Evolutionary conservation across 192 early-diverging fungal species (phyloP).

Genomic region (Chytriomyces sp.): DNA sequence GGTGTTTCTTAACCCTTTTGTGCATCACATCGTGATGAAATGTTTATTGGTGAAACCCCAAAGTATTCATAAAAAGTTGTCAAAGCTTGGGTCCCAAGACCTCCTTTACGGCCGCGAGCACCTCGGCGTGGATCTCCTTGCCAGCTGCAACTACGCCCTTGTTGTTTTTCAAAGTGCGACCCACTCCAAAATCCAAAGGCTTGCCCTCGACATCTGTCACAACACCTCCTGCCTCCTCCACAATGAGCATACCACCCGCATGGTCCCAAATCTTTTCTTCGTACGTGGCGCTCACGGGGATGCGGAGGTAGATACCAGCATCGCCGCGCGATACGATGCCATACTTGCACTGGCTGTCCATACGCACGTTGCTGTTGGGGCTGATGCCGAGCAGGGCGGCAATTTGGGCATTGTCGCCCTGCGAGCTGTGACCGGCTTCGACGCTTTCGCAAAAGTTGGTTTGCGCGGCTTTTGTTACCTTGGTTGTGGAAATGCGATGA

Average conservation of each 20-base stretch:
- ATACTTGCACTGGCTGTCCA: conserved; percentile 99
- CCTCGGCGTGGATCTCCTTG: conserved; percentile 66
- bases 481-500: conserved; percentile 62
- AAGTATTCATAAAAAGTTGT: background rate
- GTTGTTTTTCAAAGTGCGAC: conserved; percentile 80
- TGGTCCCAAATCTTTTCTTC: conserved; percentile 99
- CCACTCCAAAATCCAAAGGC: conserved; percentile 86
- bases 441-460: conserved; percentile 94
- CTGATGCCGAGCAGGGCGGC: conserved; percentile 77
- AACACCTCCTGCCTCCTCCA: conserved; percentile 91
- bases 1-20: too few relatives aligned
- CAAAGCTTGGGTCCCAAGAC: background rate
- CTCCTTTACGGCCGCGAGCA: conserved; percentile 71
- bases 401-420: conserved; percentile 78
- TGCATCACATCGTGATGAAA: too few relatives aligned
- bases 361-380: conserved; percentile 71
- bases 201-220: conserved; percentile 83
- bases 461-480: conserved; percentile 54
- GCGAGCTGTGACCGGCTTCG: conserved; percentile 88
- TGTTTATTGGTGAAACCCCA: too few relatives aligned
- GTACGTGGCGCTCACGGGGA: conserved; percentile 79
- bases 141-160: conserved; percentile 88
- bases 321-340: conserved; percentile 87
- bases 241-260: conserved; percentile 85
- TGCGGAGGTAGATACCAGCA: conserved; percentile 88